Base-by-base conservation (phyloP, 768 basidiomycete species). In the Cystofilobasidium macerans region DNA sequence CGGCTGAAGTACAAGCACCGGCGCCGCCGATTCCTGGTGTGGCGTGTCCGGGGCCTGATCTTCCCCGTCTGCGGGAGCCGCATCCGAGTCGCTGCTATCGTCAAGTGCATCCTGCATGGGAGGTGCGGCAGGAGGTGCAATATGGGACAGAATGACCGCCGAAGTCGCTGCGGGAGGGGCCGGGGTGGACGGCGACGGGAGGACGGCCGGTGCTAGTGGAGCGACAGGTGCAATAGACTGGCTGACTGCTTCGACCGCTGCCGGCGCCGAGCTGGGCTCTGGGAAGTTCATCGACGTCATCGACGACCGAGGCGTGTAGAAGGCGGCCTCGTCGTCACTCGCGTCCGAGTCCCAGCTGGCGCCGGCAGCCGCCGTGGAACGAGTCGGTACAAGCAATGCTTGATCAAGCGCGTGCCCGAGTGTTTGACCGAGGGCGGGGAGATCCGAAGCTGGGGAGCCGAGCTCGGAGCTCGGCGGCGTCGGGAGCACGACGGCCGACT, bases 271-370 rank as follows among this genome's bases (percentile, higher is more conserved):
- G 4, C 14, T 38, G 24, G 24, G 20, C 8, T 26, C 13, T 20
- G 38, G n/a, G 5, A 54, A 18, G 28, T 30, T 26, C n/a, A 58
- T n/a, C n/a, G n/a, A 57, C 13, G 28, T 56, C 63, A 65, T 57
- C 12, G 53, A 61, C 26, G 60, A 45, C 26, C 58, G 14, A 9
- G 64, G 64, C 2, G 64, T 65, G 35, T 40, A 65, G 47, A 65
- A 65, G 32, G 57, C 53, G 40, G 32, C 65, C 28, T 61, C 59
- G 18, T 56, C 53, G 5, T 57, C 57, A n/a, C n/a, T n/a, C 6
- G 45, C 38, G 20, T 59, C 54, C 2, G 26, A 43, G 5, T 45
- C 58, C 12, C n/a, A n/a, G n/a, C n/a, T n/a, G n/a, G n/a, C n/a
- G n/a, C 26, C 20, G 16, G 24, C 26, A 40, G 7, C 26, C 18